phyloP scores from a whole-genome alignment of 352 stramenopile species.

The Globisporangium splendens region DNA sequence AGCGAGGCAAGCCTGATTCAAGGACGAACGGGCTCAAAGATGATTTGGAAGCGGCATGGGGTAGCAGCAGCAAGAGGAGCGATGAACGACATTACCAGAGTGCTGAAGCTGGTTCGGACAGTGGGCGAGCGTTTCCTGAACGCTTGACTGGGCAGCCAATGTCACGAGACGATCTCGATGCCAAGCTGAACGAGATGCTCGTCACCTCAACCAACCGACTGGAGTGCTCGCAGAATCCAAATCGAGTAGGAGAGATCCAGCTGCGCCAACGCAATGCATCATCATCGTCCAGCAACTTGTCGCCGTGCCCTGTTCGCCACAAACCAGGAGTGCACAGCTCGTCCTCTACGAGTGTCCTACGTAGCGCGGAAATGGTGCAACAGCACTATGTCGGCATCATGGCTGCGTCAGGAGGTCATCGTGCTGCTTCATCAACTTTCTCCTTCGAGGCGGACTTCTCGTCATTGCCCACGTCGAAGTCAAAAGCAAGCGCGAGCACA shows the following conservation, averaged over 20 bases:
- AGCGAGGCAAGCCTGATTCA: no score
- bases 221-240: conserved; percentile 6
- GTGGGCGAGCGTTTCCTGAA: neutral
- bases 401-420: no score
- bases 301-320: neutral
- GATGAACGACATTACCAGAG: no score
- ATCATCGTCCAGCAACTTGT: neutral
- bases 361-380: conserved; percentile 40
- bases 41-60: no score
- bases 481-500: neutral
- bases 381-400: conserved; percentile 16
- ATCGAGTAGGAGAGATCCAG: neutral
- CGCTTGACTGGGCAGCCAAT: conserved; percentile 3
- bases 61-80: no score
- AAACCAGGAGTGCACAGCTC: neutral
- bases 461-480: neutral
- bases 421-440: no score
- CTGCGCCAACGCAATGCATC: neutral
- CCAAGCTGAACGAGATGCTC: conserved; percentile 10
- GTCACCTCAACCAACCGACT: conserved; percentile 10
- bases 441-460: no score
- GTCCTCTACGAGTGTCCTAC: conserved; percentile 11
- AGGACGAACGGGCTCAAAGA: no score
- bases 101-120: neutral
- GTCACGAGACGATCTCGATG: conserved; percentile 8